Evolutionary conservation across 495 filamentous ascomycete genomes (phyloP), one percentile per base, ranked within the genome.

Genomic region (Glarea lozoyensis): DNA sequence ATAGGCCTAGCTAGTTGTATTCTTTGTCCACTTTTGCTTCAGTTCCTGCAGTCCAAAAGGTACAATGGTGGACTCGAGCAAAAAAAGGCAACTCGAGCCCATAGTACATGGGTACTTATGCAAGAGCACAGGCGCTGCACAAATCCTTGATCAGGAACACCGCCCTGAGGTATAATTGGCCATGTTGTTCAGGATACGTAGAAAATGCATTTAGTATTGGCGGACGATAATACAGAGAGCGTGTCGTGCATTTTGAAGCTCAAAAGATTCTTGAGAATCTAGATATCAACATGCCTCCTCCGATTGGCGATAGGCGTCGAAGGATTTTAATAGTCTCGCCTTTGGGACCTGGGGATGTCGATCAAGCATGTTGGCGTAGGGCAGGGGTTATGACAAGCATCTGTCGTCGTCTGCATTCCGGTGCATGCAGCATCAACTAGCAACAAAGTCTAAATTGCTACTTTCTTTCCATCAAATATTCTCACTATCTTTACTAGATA

Each of bases 81-180:
- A n/a, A n/a, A n/a, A n/a, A n/a, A n/a, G n/a, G n/a, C n/a, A n/a
- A n/a, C n/a, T n/a, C n/a, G n/a, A n/a, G n/a, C n/a, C n/a, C n/a
- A n/a, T n/a, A n/a, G n/a, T n/a, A n/a, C n/a, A n/a, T n/a, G 16
- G 34, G 42, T 15, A 2, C 13, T 16, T 30, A 40, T 46, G 44
- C 44, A 40, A 15, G 18, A 34, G 44, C 44, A 46, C 42, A 30
- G n/a, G 2, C 21, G 21, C 4, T 44, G 41, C 41, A 35, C 41
- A 36, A 35, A 37, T 37, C 35, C 35, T 37, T 30, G 30, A 24
- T 15, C 11, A 29, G 37, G 18, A 24, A 25, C 11, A 30, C 10
- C 25, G 10, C 18, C 35, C 13, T 16, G 36, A 29, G 29, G 23
- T 22, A 40, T 20, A 23, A 13, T 46, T 27, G 44, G 44, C 27